Conservation (phyloP, 148 eudicot species). For the Simmondsia chinensis region DNA sequence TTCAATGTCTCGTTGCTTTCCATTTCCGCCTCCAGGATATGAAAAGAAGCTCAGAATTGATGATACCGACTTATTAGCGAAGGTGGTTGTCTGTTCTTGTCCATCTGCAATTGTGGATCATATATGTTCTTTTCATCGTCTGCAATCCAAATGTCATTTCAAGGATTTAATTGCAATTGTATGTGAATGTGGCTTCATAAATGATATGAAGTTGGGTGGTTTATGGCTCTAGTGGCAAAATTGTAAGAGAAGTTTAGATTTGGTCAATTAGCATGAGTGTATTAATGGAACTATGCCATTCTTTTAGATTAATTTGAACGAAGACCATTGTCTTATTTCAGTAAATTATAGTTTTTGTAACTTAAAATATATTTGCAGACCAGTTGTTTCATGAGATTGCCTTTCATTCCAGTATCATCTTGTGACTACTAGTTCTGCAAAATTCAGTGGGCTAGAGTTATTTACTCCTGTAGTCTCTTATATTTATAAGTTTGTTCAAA, state of each 20-base stretch:
- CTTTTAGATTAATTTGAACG: no score
- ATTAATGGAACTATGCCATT: no score
- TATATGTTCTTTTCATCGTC: background rate
- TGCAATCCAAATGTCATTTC: background rate
- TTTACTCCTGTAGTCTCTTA: no score
- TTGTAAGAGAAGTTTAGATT: background rate
- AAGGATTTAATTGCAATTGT: background rate
- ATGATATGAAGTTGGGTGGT: background rate
- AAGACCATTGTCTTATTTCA: no score
- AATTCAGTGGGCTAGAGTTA: no score
- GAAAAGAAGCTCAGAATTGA: constrained; percentile 34
- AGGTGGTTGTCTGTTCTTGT: constrained; percentile 25
- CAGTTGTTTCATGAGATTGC: no score
- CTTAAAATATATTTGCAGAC: no score
- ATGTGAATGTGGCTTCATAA: constrained; percentile 3
- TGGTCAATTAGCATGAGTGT: background rate
- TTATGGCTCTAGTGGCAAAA: background rate
- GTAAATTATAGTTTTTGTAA: no score
- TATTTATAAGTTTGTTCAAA: no score
- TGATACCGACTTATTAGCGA: constrained; percentile 29
- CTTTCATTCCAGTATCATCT: no score
- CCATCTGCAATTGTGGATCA: background rate
- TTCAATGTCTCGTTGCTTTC: constrained; percentile 69
- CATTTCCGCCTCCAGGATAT: constrained; percentile 68
- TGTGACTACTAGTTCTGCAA: no score